Evolutionary conservation across 768 basidiomycete genomes (phyloP).

Genomic region (Hydnomerulius pinastri): DNA sequence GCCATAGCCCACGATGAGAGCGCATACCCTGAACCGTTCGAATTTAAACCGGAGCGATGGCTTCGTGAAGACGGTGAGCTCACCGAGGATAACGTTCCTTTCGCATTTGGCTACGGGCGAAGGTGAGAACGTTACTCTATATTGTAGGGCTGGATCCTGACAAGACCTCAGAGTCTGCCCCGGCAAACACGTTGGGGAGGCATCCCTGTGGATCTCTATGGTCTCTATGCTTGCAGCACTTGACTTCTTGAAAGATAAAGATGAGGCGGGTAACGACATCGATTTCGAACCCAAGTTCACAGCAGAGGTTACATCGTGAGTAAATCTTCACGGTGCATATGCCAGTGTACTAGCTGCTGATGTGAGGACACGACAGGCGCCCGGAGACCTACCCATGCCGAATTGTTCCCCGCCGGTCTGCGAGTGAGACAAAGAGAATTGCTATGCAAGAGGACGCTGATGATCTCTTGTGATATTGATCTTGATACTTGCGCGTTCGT

Average conservation of each 20-base stretch:
- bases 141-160: background rate
- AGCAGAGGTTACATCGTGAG: slow-evolving; percentile 20
- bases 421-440: slow-evolving; percentile 9
- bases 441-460: slow-evolving; percentile 2
- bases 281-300: slow-evolving; percentile 25
- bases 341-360: background rate
- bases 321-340: background rate
- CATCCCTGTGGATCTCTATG: slow-evolving; percentile 28
- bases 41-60: slow-evolving; percentile 45
- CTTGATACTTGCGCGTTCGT: background rate
- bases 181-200: slow-evolving; percentile 22
- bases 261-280: slow-evolving; percentile 25
- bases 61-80: slow-evolving; percentile 18
- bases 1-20: slow-evolving; percentile 39
- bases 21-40: slow-evolving; percentile 40
- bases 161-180: slow-evolving; percentile 19
- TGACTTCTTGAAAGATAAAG: slow-evolving; percentile 21
- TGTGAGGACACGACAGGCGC: slow-evolving; percentile 14
- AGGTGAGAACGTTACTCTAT: too few species aligned
- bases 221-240: slow-evolving; percentile 25
- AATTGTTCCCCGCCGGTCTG: slow-evolving; percentile 18
- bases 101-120: slow-evolving; percentile 28
- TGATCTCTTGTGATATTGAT: background rate
- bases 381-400: slow-evolving; percentile 23
- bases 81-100: slow-evolving; percentile 1